These are phyloP conservation scores for Crassisporium funariophilum DNA, from an alignment of 768 basidiomycete genomes.

Conservation along the genomic window DNA sequence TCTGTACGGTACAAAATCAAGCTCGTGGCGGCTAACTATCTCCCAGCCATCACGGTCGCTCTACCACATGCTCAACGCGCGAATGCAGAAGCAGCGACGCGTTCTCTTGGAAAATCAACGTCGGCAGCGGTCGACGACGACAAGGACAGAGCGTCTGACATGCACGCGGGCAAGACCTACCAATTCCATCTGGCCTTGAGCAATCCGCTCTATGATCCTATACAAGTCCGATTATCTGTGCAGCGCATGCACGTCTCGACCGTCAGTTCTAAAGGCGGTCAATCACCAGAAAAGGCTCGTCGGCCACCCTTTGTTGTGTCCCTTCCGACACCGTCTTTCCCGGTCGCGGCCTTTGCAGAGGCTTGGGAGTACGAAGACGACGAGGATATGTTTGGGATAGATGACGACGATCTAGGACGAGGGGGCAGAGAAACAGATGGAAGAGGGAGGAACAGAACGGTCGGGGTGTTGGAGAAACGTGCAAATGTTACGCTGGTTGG, in stretches of 20 bases:
- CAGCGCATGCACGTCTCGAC: constrained; percentile 63
- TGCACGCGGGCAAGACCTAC: constrained; percentile 82
- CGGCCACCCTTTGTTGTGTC: constrained; percentile 80
- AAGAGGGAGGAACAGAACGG: constrained; percentile 52
- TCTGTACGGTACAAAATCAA: constrained; percentile 97
- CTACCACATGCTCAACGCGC: constrained; percentile 59
- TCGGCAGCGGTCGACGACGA: constrained; percentile 43
- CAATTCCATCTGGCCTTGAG: constrained; percentile 88
- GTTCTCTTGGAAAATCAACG: constrained; percentile 42
- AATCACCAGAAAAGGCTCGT: constrained; percentile 54
- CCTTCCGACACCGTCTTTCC: constrained; percentile 76
- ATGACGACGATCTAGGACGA: constrained; percentile 53
- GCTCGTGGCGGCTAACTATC: constrained; percentile 91
- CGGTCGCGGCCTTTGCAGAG: constrained; percentile 89
- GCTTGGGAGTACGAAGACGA: constrained; percentile 99
- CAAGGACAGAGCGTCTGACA: constrained; percentile 33
- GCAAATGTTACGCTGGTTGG: constrained; percentile 89
- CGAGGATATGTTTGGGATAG: constrained; percentile 78
- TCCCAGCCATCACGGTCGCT: constrained; percentile 80
- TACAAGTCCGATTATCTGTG: constrained; percentile 85
- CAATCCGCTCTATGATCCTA: constrained; percentile 95
- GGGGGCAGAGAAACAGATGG: constrained; percentile 49
- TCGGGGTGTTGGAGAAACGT: constrained; percentile 85
- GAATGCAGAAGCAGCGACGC: constrained; percentile 44
- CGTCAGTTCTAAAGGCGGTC: constrained; percentile 36